phyloP scores from a whole-genome alignment of 345 rosid species.

The Limnanthes douglasii region DNA sequence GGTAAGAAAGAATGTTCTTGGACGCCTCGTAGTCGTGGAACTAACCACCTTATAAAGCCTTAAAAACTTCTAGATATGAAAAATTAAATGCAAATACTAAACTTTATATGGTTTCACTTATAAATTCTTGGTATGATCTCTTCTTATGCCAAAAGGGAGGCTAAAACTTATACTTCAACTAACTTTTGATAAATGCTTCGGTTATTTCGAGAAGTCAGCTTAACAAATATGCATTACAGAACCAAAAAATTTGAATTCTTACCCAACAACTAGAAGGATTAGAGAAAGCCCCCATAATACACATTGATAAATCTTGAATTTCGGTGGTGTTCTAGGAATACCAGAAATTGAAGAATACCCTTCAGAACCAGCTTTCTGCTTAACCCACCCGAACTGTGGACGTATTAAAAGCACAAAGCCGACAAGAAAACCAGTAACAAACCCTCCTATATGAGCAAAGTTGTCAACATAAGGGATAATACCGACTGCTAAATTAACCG shows the following conservation, averaged over 20 bases:
- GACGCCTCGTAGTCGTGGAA: background rate
- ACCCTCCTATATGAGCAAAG: slow-evolving; percentile 96
- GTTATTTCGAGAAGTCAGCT: background rate
- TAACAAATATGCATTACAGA: background rate
- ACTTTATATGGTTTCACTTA: too few species aligned
- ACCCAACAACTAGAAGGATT: slow-evolving; percentile 52
- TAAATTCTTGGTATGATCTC: too few species aligned
- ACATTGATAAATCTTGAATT: slow-evolving; percentile 61
- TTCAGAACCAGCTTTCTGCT: slow-evolving; percentile 28
- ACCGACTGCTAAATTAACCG: slow-evolving; percentile 77
- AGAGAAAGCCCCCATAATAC: slow-evolving; percentile 68
- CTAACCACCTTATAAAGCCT: too few species aligned
- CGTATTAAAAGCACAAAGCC: slow-evolving; percentile 85
- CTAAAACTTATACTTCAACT: background rate
- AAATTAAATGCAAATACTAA: too few species aligned
- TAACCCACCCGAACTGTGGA: slow-evolving; percentile 78
- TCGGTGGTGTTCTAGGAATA: too few species aligned
- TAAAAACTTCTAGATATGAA: too few species aligned
- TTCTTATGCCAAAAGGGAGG: background rate
- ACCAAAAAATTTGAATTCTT: slow-evolving; percentile 11
- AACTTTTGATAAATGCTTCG: background rate
- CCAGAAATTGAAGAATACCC: slow-evolving; percentile 12
- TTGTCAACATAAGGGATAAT: slow-evolving; percentile 96
- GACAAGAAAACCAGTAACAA: slow-evolving; percentile 70
- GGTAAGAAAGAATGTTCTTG: background rate